Percentiles rank a stretch among this genome's conserved stretches.
phyloP scores from a whole-genome alignment of 495 filamentous ascomycete species.

The Podospora fimiseda region DNA sequence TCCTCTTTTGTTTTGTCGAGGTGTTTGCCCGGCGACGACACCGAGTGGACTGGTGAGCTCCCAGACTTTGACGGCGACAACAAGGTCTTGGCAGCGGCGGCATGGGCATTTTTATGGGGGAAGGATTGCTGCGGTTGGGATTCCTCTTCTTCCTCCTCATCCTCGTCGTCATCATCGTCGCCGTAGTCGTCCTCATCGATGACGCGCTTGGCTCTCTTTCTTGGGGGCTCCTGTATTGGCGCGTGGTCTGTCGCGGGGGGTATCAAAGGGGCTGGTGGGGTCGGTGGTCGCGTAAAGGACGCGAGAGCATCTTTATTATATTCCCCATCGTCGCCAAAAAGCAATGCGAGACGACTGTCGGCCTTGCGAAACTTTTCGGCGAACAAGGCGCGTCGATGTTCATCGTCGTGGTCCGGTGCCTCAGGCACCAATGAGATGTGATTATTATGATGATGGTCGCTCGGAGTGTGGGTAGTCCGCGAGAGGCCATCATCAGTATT shows the following conservation, averaged over 20 bases:
- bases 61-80: conserved; percentile 53
- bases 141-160: conserved; percentile 48
- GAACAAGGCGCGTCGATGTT: conserved; percentile 39
- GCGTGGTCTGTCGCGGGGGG: conserved; percentile 44
- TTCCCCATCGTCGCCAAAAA: conserved; percentile 75
- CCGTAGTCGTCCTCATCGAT: conserved; percentile 75
- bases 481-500: conserved; percentile 34
- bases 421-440: conserved; percentile 41
- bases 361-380: conserved; percentile 35
- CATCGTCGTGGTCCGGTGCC: conserved; percentile 45
- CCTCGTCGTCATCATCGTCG: conserved; percentile 77
- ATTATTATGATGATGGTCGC: conserved; percentile 32
- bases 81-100: conserved; percentile 39
- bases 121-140: conserved; percentile 33
- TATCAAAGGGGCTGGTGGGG: conserved; percentile 25
- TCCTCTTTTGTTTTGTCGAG: conserved; percentile 43
- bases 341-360: conserved; percentile 47
- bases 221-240: conserved; percentile 41
- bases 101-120: conserved; percentile 53
- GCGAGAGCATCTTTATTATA: conserved; percentile 37
- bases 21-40: conserved; percentile 44
- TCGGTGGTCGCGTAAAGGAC: conserved; percentile 30
- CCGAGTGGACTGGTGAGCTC: conserved; percentile 50
- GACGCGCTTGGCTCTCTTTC: conserved; percentile 46
- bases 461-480: conserved; percentile 31